Conservation (phyloP, 2,329 filamentous ascomycete genomes). For the Colletotrichum sp. region DNA sequence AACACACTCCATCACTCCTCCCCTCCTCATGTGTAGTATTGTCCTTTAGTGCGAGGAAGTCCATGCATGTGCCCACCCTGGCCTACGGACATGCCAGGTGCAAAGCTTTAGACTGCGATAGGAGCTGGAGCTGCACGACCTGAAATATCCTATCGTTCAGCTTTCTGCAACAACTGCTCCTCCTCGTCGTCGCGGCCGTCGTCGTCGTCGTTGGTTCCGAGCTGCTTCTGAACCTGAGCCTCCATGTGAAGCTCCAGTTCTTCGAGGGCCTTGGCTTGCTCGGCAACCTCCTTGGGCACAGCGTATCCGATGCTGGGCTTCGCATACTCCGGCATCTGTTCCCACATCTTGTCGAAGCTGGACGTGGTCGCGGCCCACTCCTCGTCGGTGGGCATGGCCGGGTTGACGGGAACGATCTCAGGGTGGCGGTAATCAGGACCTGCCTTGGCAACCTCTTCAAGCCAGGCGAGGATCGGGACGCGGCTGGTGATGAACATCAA, state of each 20-base stretch:
- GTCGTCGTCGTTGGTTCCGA: not conserved
- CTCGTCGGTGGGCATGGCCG: not conserved
- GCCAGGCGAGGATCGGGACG: conserved; percentile 61
- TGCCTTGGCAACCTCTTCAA: conserved; percentile 58
- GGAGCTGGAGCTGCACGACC: not conserved
- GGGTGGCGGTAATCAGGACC: conserved; percentile 44
- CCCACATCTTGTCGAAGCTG: conserved; percentile 34
- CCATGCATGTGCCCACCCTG: not conserved
- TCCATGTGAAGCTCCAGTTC: not conserved
- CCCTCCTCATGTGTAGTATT: too few relatives aligned
- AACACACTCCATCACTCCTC: not conserved
- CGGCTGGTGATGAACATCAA: conserved; percentile 64
- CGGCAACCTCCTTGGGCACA: not conserved
- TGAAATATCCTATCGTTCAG: not conserved
- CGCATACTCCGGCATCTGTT: conserved; percentile 30
- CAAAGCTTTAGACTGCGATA: not conserved
- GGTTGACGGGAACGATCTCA: conserved; percentile 33
- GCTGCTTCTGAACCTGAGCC: not conserved
- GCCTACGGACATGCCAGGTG: not conserved
- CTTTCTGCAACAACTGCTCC: not conserved
- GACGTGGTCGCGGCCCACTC: conserved; percentile 14
- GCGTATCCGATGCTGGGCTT: conserved; percentile 30
- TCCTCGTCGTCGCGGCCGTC: not conserved
- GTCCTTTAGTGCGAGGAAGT: not conserved
- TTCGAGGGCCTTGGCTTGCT: not conserved